Evolutionary conservation across 1,284 basidiomycete species (phyloP), one percentile per base, ranked within the genome.

Genomic region (Tremellales sp.): DNA sequence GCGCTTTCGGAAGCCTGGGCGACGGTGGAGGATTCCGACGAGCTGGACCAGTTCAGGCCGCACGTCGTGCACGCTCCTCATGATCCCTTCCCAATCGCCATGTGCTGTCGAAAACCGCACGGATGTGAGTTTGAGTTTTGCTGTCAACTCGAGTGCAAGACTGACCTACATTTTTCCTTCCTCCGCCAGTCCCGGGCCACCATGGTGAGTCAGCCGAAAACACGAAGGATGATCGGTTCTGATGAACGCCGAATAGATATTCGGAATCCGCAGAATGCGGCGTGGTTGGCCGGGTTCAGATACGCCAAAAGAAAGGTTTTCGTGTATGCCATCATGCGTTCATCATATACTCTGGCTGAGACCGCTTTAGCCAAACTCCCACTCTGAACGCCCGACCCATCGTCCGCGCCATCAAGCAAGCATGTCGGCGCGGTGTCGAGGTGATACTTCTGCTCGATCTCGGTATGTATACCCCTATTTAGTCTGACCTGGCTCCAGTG

Each of bases 381-480:
- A 86, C 85, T 12, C 78, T 87, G 51, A 88, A 88, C 54, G 84
- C 85, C 0, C 73, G 74, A 7, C 85, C 85, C 0, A 78, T 85
- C 26, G 78, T 85, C 26, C 76, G 81, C 25, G 82, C 80, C 6
- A 76, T 83, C 45, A 74, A 86, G 53, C 78, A 81, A 47, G 81
- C 85, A 0, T 83, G 82, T 54, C 74, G 80, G 22, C 73, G 83
- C 31, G 84, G 82, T n/a, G 78, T 88, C 8, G 76, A 79, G 42
- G 83, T 85, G 31, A 77, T 76, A 12, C 72, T 84, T 10, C 81
- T 82, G 56, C 73, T 86, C 37, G 80, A 81, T 60, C 74, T 85
- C n/a, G 81, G 79, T 61, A 34, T 46, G 59, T 61, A 16, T 14
- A 16, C 29, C n/a, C 28, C 13, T n/a, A 14, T 8, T 16, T 35